Base-by-base conservation (phyloP, 352 stramenopile genomes). In the Thraustochytrium sp. region DNA sequence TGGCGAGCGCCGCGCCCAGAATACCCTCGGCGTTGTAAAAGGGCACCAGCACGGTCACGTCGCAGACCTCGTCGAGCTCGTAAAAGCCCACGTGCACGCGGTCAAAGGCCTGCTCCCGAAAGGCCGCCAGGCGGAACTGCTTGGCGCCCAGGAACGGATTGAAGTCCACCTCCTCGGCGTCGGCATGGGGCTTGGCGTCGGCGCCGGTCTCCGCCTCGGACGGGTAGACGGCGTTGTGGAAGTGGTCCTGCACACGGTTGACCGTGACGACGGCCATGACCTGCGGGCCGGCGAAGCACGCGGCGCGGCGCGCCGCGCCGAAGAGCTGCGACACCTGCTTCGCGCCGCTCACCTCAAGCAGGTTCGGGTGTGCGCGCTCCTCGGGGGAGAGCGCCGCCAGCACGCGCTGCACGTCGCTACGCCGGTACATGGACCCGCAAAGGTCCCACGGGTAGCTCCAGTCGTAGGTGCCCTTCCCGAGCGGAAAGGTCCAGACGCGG, bases 371-470 rank as follows among this genome's bases (percentile, higher is more conserved):
- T 42, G 74, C 89, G 42, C 90, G 86, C 26, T 87, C 87, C n/a
- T 88, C 56, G 11, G 26, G 63, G 49, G 85, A 72, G 49, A 89
- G 88, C 34, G 46, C 88, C 29, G 68, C 59, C 37, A 90, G 72
- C 48, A 90, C 86, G 49, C 44, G 87, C 38, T 77, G 21, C 31
- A 89, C 86, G 29, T 88, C 88, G 9, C 48, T 44, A 38, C 76
- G 83, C 26, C 84, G 84, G 83, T 95, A 96, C 21, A 95, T 82
- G 2, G 89, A 92, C n/a, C 90, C 91, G 61, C 90, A 94, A 31
- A 96, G 86, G 86, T 96, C 92, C 86, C 91, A 96, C 5, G 91
- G 90, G 76, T 96, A 96, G 51, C 90, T 88, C 90, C 90, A 96
- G 62, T 96, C 92, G 38, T 88, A 85, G 2, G 65, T 44, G 9